A percentile compares a stretch with the other conserved stretches of the same genome.
These are phyloP conservation scores for Cucumis melo DNA, from an alignment of 306 rosid species.

Conservation along the genomic window DNA sequence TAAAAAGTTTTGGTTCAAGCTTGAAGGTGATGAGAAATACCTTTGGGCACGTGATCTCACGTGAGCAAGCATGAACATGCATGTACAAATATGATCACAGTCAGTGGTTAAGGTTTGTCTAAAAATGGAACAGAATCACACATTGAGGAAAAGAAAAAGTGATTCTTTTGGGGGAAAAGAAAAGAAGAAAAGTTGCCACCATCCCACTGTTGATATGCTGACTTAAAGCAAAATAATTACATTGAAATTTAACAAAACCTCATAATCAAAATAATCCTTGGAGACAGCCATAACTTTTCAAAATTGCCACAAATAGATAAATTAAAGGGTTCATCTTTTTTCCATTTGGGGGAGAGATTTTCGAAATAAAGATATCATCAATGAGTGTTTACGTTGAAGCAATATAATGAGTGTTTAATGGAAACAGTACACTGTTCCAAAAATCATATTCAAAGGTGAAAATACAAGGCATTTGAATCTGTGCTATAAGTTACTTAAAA, in stretches of 20 bases:
- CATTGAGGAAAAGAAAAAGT: neutral
- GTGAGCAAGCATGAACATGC: neutral
- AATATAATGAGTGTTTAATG: neutral
- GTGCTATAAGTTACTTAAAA: neutral
- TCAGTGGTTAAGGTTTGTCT: slow-evolving; percentile 2
- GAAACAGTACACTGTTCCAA: neutral
- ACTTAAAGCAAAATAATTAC: neutral
- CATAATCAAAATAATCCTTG: neutral
- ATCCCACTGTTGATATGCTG: neutral
- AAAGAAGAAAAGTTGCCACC: neutral
- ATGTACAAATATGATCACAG: slow-evolving; percentile 1
- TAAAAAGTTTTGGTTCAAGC: neutral
- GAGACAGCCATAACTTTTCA: neutral
- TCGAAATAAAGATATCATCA: neutral
- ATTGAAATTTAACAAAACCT: neutral
- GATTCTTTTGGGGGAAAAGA: neutral
- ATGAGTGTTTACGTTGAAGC: neutral
- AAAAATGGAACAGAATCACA: slow-evolving; percentile 1
- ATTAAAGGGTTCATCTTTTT: neutral
- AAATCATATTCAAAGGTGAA: neutral
- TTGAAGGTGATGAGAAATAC: neutral
- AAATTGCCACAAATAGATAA: neutral
- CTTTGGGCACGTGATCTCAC: slow-evolving; percentile 3
- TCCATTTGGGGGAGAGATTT: too few relatives aligned
- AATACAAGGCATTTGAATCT: neutral